Evolutionary conservation across 2,329 filamentous ascomycete species (phyloP).

Genomic region (Hirsutella rhossiliensis): DNA sequence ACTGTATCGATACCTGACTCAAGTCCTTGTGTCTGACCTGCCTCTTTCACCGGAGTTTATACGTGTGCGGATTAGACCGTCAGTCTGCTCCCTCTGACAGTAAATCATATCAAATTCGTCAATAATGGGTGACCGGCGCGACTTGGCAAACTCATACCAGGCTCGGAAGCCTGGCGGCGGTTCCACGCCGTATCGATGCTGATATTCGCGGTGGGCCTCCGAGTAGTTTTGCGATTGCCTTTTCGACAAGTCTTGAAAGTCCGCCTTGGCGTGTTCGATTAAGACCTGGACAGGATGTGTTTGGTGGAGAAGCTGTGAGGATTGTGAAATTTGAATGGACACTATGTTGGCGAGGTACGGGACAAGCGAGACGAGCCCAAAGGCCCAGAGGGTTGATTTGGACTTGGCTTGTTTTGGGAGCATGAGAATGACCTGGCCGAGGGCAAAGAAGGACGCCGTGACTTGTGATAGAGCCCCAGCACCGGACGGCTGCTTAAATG

Average conservation of each 20-base stretch:
- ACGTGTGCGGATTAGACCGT: too few species aligned
- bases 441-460: constrained; percentile 14
- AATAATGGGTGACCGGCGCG: constrained; percentile 30
- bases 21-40: too few species aligned
- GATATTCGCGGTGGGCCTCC: constrained; percentile 28
- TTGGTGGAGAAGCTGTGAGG: too few species aligned
- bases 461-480: constrained; percentile 5
- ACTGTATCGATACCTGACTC: too few species aligned
- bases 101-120: constrained; percentile 40
- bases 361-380: constrained; percentile 16
- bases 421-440: constrained; percentile 17
- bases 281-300: constrained; percentile 21
- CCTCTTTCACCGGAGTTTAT: too few species aligned
- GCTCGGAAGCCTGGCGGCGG: constrained; percentile 33
- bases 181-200: constrained; percentile 25
- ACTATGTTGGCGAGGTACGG: constrained; percentile 17
- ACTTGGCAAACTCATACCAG: constrained; percentile 31
- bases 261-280: constrained; percentile 11
- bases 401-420: constrained; percentile 18
- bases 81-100: too few species aligned
- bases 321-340: constrained; percentile 16
- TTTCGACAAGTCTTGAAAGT: constrained; percentile 18
- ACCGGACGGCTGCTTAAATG: background rate
- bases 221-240: constrained; percentile 25
- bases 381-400: constrained; percentile 15